Base-by-base conservation (phyloP, 1,139 yeast species). In the Diutina neorugosa region DNA sequence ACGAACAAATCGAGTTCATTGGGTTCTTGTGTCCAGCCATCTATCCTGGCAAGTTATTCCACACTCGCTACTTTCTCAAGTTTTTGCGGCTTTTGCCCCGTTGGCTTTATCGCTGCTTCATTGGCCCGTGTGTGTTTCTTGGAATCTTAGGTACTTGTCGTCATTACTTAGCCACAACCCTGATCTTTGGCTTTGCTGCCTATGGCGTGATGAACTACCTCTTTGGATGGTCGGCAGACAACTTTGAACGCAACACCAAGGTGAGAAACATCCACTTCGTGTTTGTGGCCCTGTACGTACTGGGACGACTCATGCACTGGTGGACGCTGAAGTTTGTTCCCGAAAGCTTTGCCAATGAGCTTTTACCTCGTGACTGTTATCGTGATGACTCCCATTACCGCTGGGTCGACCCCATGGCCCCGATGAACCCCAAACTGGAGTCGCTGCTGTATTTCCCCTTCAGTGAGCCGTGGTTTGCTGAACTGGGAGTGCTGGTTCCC, bases 1-100 rank as follows among this genome's bases (percentile, higher is more conserved):
- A 74, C 54, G 69, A 69, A 2, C 81, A 81, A 58, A 65, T 93
- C 21, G 84, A 82, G 55, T 74, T 78, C 55, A 86, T 90, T 62
- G 73, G 86, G 52, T 88, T 94, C 0, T 68, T 93, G 54, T 86
- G 97, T 0, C 98, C 98, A 0, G 98, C 98, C 0, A 81, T 88
- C 1, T 93, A 80, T 63, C 94, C 96, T 0, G 98, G 98, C 0
- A 71, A 80, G 0, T 66, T 90, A 51, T 71, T 91, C 44, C 75
- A 81, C 57, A 75, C 78, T 41, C 75, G 82, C 51, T 54, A 68
- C 2, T 84, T 84, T 60, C 74, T 86, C 47, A 77, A 65, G 66
- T 84, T 82, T 60, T 73, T 86, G 62, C 57, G 67, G 1, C 25
- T 25, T 27, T 25, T 25, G 4, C 48, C 48, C 6, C 18, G 11